These are phyloP conservation scores for Kodamaea derodonti DNA, from an alignment of 1,139 yeast genomes.

Conservation along the genomic window DNA sequence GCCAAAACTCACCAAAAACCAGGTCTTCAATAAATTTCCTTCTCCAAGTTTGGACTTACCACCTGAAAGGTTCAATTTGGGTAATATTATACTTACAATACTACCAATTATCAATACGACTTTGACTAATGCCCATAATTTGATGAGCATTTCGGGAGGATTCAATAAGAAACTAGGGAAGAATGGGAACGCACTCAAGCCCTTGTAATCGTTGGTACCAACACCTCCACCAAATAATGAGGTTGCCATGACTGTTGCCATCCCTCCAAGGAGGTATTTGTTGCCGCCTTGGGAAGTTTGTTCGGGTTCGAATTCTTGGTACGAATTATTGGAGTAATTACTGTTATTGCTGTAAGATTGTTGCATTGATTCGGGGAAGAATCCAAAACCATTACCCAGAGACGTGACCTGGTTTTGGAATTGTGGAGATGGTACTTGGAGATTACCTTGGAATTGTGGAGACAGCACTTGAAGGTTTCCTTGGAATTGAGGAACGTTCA, in stretches of 20 bases:
- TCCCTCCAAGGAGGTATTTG: conserved; percentile 49
- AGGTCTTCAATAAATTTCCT: conserved; percentile 12
- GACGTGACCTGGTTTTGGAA: not conserved
- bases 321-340: conserved; percentile 12
- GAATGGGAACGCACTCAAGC: conserved; percentile 35
- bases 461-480: conserved; percentile 4
- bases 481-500: conserved; percentile 6
- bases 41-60: not conserved
- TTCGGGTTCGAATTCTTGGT: not conserved
- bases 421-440: not conserved
- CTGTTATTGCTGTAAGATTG: conserved; percentile 13
- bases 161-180: conserved; percentile 23
- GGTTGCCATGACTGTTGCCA: conserved; percentile 53
- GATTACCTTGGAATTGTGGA: conserved; percentile 1
- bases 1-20: conserved; percentile 30
- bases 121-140: conserved; percentile 27
- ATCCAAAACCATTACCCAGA: conserved; percentile 4
- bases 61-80: conserved; percentile 13
- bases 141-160: conserved; percentile 23
- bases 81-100: conserved; percentile 22
- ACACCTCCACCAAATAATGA: conserved; percentile 30
- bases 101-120: conserved; percentile 25
- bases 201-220: conserved; percentile 31
- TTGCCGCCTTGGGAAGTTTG: conserved; percentile 1
- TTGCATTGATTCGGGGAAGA: conserved; percentile 20